phyloP scores from a whole-genome alignment of 192 early-diverging fungal genomes.

The Coemansia sp. region DNA sequence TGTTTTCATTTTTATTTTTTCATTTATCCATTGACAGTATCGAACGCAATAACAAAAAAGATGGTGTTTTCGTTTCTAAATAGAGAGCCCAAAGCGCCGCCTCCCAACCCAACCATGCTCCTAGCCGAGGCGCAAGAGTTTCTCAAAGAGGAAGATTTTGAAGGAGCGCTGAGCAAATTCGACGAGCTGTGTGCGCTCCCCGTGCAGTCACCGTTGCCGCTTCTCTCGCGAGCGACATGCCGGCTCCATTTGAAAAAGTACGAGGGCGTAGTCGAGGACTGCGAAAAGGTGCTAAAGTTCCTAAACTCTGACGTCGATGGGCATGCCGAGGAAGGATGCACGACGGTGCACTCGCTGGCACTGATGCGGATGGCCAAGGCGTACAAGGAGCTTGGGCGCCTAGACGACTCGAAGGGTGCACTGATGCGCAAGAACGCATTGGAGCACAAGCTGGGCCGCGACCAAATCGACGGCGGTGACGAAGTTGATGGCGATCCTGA shows the following conservation, averaged over 20 bases:
- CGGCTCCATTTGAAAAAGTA: slow-evolving; percentile 51
- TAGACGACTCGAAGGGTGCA: slow-evolving; percentile 50
- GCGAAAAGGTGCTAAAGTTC: slow-evolving; percentile 51
- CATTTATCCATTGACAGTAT: not conserved
- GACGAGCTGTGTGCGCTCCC: slow-evolving; percentile 53
- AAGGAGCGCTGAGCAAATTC: slow-evolving; percentile 48
- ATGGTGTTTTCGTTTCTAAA: slow-evolving; percentile 44
- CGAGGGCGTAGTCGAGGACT: slow-evolving; percentile 46
- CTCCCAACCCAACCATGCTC: slow-evolving; percentile 33
- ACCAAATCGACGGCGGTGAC: slow-evolving; percentile 6
- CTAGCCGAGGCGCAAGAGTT: slow-evolving; percentile 52
- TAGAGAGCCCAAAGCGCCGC: slow-evolving; percentile 40
- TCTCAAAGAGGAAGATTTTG: slow-evolving; percentile 46
- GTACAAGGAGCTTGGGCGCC: slow-evolving; percentile 49
- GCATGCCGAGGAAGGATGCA: slow-evolving; percentile 48
- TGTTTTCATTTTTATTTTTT: not conserved
- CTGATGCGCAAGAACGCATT: slow-evolving; percentile 53
- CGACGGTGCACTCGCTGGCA: slow-evolving; percentile 54
- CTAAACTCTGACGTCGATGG: slow-evolving; percentile 49
- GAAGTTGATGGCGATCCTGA: slow-evolving; percentile 14
- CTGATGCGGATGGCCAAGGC: slow-evolving; percentile 57
- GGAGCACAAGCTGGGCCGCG: slow-evolving; percentile 52
- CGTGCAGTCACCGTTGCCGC: slow-evolving; percentile 51
- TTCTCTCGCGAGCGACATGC: slow-evolving; percentile 52
- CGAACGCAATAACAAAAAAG: not conserved